phyloP scores from a whole-genome alignment of 331 rosid genomes.

The Acacia pycnantha region DNA sequence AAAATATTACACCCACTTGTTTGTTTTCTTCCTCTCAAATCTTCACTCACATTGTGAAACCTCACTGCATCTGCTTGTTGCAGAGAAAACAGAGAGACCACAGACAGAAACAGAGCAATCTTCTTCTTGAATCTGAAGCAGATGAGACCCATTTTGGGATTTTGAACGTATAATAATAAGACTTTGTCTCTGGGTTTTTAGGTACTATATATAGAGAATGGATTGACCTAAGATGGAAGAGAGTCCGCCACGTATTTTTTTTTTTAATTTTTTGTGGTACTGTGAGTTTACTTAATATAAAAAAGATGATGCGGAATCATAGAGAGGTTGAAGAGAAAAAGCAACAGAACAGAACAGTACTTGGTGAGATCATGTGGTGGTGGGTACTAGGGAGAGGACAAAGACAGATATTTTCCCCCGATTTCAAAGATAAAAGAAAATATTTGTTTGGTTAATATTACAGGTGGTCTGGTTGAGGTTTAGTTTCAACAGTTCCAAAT shows the following conservation, averaged over 20 bases:
- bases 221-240: not conserved
- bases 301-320: not conserved
- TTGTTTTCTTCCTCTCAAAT: conserved; percentile 46
- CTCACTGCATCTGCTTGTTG: conserved; percentile 43
- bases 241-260: not conserved
- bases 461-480: no score
- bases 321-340: not conserved
- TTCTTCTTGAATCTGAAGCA: conserved; percentile 30
- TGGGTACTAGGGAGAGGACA: not conserved
- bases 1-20: conserved; percentile 64
- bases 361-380: conserved; percentile 46
- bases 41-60: conserved; percentile 44
- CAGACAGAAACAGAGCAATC: conserved; percentile 17
- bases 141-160: conserved; percentile 54
- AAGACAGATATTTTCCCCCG: not conserved
- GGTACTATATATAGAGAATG: conserved; percentile 16
- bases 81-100: conserved; percentile 26
- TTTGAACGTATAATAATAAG: not conserved
- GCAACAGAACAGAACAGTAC: not conserved
- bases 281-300: not conserved
- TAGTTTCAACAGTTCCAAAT: not conserved
- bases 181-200: conserved; percentile 2
- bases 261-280: not conserved
- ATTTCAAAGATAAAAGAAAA: not conserved
- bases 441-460: no score